Base-by-base conservation (phyloP, 129 eudicot genomes). In the Artemisia argyi region DNA sequence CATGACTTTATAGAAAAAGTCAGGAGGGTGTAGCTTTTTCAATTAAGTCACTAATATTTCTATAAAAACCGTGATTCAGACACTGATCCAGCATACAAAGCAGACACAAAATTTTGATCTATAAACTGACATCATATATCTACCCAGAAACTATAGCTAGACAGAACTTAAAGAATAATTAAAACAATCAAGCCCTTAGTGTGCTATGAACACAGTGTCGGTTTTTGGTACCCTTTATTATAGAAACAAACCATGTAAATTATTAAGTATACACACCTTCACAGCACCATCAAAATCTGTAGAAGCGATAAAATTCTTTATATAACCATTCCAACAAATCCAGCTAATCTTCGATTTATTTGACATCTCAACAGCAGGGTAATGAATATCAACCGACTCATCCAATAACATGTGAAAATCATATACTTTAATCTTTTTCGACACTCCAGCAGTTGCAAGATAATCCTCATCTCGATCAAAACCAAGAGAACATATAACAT, bases 401-500 rank as follows among this genome's bases (percentile, higher is more conserved):
- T 84, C 76, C 68, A 77, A 76, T 26, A 90, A 81, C 11, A 89
- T 71, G 51, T 84, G 82, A 62, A 62, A 94, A 24, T 94, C 97
- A 68, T 82, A 94, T 30, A 94, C 85, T 61, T 94, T 85, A 35
- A 94, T 88, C 80, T 85, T 94, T 77, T 90, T 94, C 4, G 96
- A 94, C 55, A 94, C 96, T 50, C 98, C 98, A 76, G 93, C 98
- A 50, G 98, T 74, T 55, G 98, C 96, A 73, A 94, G 83, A 76
- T 87, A 90, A 48, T 90, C 97, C 84, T 86, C 97, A 67, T 94
- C 97, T 24, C 97, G 85, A 77, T 90, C 98, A 81, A 94, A 94
- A 73, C 92, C 81, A 87, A 90, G 81, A 35, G 98, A 90, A 75
- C 96, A 90, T 66, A 94, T 87, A 50, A 94, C 97, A 84, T 90